These are phyloP conservation scores for Volvariella surrecta DNA, from an alignment of 1,284 basidiomycete genomes.

Conservation along the genomic window DNA sequence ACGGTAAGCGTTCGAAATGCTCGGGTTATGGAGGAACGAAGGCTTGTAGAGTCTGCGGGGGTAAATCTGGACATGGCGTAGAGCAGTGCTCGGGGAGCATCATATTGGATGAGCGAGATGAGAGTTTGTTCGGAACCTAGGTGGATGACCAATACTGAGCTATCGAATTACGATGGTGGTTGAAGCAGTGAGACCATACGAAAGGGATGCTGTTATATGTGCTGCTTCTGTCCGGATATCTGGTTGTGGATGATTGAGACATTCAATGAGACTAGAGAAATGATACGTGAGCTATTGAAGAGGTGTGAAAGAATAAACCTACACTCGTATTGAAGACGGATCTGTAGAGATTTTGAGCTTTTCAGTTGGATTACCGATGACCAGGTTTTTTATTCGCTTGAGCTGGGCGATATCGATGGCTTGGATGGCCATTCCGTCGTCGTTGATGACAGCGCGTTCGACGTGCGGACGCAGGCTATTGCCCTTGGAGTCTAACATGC, in stretches of 20 bases:
- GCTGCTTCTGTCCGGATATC: constrained; percentile 58
- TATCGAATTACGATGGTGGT: background rate
- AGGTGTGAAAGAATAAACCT: constrained; percentile 15
- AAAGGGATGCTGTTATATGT: constrained; percentile 62
- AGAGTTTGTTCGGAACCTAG: constrained; percentile 56
- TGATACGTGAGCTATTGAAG: constrained; percentile 5
- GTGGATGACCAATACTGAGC: background rate
- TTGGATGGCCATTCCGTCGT: constrained; percentile 21
- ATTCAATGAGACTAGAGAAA: constrained; percentile 45
- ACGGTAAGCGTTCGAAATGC: constrained; percentile 50
- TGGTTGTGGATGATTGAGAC: constrained; percentile 36
- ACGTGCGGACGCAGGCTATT: too few relatives aligned
- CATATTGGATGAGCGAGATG: constrained; percentile 40
- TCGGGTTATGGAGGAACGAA: constrained; percentile 50
- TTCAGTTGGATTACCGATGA: constrained; percentile 68
- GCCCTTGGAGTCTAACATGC: too few relatives aligned
- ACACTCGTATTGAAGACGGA: constrained; percentile 44
- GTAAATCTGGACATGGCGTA: constrained; percentile 41
- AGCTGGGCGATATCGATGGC: constrained; percentile 30
- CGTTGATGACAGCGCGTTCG: background rate
- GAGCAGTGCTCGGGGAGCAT: constrained; percentile 48
- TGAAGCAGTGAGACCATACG: constrained; percentile 39
- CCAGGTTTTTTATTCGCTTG: constrained; percentile 60
- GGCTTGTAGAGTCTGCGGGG: constrained; percentile 26
- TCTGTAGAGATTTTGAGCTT: constrained; percentile 51